Evolutionary conservation across 164 flowering plant species (phyloP).

Genomic region (Euptelea pleiosperma): DNA sequence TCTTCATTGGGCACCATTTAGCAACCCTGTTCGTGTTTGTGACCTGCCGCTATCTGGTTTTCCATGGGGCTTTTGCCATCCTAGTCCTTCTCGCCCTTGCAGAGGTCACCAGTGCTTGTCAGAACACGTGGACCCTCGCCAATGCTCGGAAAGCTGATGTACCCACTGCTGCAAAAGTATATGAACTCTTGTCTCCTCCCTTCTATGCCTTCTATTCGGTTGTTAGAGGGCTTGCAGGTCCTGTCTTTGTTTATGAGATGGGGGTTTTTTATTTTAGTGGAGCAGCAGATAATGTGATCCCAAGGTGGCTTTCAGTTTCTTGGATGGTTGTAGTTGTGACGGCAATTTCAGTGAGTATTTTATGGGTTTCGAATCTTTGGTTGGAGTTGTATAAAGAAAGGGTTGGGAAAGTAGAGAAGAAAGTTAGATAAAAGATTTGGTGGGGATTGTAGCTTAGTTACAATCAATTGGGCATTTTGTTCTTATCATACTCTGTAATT

Average conservation of each 20-base stretch:
- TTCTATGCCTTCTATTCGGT: conserved; percentile 61
- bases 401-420: conserved; percentile 24
- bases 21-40: conserved; percentile 79
- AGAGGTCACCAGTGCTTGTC: conserved; percentile 78
- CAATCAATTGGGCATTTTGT: neutral
- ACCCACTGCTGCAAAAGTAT: conserved; percentile 41
- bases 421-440: conserved; percentile 21
- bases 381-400: conserved; percentile 54
- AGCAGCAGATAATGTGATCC: conserved; percentile 48
- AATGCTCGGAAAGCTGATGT: conserved; percentile 37
- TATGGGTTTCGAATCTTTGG: conserved; percentile 86
- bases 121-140: conserved; percentile 90
- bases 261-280: conserved; percentile 52
- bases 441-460: neutral
- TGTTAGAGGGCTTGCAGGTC: conserved; percentile 73
- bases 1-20: conserved; percentile 86
- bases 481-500: neutral
- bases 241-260: conserved; percentile 63
- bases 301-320: conserved; percentile 69
- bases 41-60: conserved; percentile 70
- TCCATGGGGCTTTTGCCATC: conserved; percentile 61
- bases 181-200: conserved; percentile 49
- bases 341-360: conserved; percentile 61
- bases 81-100: conserved; percentile 65
- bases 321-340: conserved; percentile 62